Percentiles rank a stretch among this genome's conserved stretches.
These are phyloP conservation scores for Lactarius quietus DNA, from an alignment of 768 basidiomycete species.

Conservation along the genomic window DNA sequence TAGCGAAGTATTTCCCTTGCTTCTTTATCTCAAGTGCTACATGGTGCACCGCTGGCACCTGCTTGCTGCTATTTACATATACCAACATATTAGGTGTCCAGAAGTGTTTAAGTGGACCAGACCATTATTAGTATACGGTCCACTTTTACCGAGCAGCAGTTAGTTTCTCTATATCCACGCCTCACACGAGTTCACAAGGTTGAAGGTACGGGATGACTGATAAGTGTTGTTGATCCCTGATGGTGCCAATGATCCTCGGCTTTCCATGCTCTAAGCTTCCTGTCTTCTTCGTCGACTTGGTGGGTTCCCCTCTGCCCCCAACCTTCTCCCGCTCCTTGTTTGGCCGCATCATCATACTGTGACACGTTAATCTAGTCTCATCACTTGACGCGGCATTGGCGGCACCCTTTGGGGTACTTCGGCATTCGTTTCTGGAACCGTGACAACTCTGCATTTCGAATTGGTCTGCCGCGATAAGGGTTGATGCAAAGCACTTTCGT, in stretches of 20 bases:
- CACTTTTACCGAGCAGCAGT: too few relatives aligned
- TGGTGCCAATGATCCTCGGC: not conserved
- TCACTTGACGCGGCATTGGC: too few relatives aligned
- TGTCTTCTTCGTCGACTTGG: not conserved
- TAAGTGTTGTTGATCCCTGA: not conserved
- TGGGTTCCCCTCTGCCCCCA: not conserved
- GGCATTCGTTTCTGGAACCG: constrained; percentile 5
- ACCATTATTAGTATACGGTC: too few relatives aligned
- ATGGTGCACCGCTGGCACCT: constrained; percentile 11
- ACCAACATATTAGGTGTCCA: too few relatives aligned
- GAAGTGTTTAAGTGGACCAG: too few relatives aligned
- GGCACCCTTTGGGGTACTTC: constrained; percentile 2
- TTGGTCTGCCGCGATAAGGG: not conserved
- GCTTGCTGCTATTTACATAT: not conserved
- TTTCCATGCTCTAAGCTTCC: not conserved
- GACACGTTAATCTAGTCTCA: too few relatives aligned
- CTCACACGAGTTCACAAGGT: not conserved
- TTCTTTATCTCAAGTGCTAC: not conserved
- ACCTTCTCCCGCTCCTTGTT: not conserved
- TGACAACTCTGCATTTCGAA: constrained; percentile 6
- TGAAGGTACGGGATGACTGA: too few relatives aligned
- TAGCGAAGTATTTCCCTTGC: not conserved
- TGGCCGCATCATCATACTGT: too few relatives aligned
- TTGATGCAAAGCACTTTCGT: constrained; percentile 5
- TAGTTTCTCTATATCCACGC: too few relatives aligned